A percentile compares a stretch with the other conserved stretches of the same genome.
phyloP scores from a whole-genome alignment of 2,329 filamentous ascomycete species.

The Stagonosporopsis rhizophila region DNA sequence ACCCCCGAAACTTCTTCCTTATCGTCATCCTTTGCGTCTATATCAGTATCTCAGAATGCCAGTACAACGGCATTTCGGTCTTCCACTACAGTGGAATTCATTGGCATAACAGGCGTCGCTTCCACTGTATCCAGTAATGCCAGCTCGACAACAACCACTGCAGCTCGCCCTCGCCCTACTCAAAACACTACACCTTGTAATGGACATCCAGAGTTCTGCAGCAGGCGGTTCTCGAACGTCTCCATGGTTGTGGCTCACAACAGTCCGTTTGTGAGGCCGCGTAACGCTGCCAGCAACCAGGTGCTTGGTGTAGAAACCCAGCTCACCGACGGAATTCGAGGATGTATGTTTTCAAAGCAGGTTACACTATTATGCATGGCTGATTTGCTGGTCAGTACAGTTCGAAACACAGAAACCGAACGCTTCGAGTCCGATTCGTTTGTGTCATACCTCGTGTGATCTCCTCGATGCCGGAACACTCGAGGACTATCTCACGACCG shows the following conservation, averaged over 20 bases:
- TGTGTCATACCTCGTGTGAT: constrained; percentile 86
- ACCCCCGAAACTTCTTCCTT: constrained; percentile 3
- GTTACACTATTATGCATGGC: background rate
- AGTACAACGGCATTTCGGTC: constrained; percentile 22
- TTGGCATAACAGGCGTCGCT: constrained; percentile 29
- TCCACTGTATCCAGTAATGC: constrained; percentile 19
- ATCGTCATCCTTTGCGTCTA: constrained; percentile 9
- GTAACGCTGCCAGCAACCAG: constrained; percentile 47
- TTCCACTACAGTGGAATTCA: constrained; percentile 20
- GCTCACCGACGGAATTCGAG: constrained; percentile 46
- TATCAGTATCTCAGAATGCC: constrained; percentile 21
- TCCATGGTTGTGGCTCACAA: constrained; percentile 49
- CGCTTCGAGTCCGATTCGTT: constrained; percentile 63
- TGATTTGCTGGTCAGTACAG: constrained; percentile 56
- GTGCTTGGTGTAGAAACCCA: constrained; percentile 36
- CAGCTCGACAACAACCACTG: constrained; percentile 18
- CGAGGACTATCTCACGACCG: constrained; percentile 72
- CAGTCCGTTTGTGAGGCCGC: constrained; percentile 39
- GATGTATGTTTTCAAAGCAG: constrained; percentile 30
- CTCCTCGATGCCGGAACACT: constrained; percentile 83
- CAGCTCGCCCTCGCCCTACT: constrained; percentile 20
- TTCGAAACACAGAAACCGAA: constrained; percentile 66
- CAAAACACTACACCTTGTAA: constrained; percentile 46
- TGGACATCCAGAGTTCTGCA: constrained; percentile 45
- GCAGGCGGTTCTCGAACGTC: constrained; percentile 44